Conservation (phyloP, 108 stramenopile species). For the Halocafeteria seosinensis region DNA sequence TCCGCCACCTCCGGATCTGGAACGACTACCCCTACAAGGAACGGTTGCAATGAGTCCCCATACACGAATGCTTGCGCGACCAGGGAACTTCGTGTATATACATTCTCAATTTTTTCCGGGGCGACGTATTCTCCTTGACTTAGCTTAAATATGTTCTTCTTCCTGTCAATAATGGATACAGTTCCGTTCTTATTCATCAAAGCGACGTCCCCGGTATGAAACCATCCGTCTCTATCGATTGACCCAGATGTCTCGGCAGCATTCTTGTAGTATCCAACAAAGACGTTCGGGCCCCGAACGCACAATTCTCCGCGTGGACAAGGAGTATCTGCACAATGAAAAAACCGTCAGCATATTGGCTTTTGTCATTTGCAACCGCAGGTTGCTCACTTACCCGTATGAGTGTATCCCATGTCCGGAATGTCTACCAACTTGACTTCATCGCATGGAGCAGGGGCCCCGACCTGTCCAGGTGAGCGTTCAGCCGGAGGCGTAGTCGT, state of each 20-base stretch:
- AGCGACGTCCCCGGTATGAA: conserved; percentile 90
- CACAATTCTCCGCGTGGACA: conserved; percentile 78
- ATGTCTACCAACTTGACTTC: conserved; percentile 74
- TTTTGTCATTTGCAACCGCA: no score
- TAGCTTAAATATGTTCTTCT: conserved; percentile 96
- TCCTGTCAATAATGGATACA: conserved; percentile 83
- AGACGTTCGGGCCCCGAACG: conserved; percentile 69
- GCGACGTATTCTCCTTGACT: conserved; percentile 63
- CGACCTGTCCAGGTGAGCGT: conserved; percentile 71
- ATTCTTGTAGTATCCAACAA: conserved; percentile 86
- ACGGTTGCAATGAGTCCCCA: conserved; percentile 73
- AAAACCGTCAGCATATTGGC: no score
- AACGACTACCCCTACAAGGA: conserved; percentile 67
- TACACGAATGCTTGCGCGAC: conserved; percentile 79
- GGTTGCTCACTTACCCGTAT: conserved; percentile 30
- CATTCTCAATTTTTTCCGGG: conserved; percentile 88
- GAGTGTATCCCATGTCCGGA: conserved; percentile 83
- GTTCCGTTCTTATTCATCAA: conserved; percentile 69
- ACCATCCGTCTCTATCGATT: conserved; percentile 78
- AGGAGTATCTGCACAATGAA: no score
- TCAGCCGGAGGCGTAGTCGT: conserved; percentile 51
- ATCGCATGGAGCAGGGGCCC: conserved; percentile 53
- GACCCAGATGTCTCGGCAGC: conserved; percentile 71
- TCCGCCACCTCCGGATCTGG: conserved; percentile 65
- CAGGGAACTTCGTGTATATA: conserved; percentile 51